Conservation (phyloP, 768 basidiomycete genomes). For the Ramaria rubella region DNA sequence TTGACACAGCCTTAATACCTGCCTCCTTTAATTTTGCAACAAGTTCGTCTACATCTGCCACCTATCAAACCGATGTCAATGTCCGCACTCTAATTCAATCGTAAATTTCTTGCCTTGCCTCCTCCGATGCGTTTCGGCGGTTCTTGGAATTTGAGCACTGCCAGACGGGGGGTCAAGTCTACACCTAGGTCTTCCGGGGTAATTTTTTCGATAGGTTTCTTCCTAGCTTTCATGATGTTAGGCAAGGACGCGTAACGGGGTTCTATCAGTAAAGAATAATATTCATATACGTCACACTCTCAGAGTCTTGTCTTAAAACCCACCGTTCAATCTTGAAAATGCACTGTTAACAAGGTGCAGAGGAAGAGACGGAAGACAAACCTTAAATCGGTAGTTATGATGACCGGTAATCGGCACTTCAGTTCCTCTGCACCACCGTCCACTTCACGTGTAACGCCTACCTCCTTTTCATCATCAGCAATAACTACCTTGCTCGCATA, state of each 20-base stretch:
- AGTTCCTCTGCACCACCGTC: conserved; percentile 91
- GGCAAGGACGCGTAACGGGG: conserved; percentile 96
- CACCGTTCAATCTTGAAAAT: conserved; percentile 62
- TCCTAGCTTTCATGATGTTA: conserved; percentile 99
- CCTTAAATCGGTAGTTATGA: conserved; percentile 92
- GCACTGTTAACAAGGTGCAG: background rate
- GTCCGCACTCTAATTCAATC: background rate
- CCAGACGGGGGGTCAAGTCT: conserved; percentile 75
- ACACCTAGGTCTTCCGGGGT: conserved; percentile 73
- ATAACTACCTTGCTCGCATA: conserved; percentile 87
- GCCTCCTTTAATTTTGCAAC: conserved; percentile 85
- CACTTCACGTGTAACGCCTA: conserved; percentile 78
- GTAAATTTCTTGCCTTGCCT: conserved; percentile 53
- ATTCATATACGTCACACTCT: background rate
- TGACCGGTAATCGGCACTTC: conserved; percentile 67
- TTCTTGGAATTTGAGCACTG: conserved; percentile 83
- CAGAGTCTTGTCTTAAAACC: conserved; percentile 1
- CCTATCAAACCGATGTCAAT: conserved; percentile 32
- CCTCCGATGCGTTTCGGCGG: conserved; percentile 90
- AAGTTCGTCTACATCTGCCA: conserved; percentile 83
- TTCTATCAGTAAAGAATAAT: conserved; percentile 40
- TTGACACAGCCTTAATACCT: conserved; percentile 33
- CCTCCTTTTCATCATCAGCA: conserved; percentile 54
- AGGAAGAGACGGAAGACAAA: conserved; percentile 30
- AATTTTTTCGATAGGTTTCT: conserved; percentile 88